Evolutionary conservation across 192 early-diverging fungal genomes (phyloP).

Genomic region (Mortierella antarctica): DNA sequence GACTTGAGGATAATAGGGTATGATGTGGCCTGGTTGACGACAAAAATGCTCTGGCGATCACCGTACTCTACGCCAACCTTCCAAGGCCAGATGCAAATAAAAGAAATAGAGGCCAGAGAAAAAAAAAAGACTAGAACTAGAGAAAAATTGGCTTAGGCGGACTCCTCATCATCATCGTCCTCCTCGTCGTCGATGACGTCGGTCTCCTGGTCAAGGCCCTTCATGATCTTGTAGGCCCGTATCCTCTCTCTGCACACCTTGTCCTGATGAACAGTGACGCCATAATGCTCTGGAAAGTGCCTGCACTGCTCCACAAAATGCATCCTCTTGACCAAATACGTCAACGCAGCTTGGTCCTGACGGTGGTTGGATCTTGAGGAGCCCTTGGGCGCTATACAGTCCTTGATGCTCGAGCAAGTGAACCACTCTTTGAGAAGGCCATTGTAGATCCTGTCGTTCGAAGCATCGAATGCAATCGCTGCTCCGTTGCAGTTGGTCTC

Average conservation of each 20-base stretch:
- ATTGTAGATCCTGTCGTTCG: constrained; percentile 47
- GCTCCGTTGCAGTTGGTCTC: constrained; percentile 65
- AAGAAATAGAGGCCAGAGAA: too few species aligned
- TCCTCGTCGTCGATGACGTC: constrained; percentile 19
- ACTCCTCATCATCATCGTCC: constrained; percentile 21
- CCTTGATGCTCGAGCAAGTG: constrained; percentile 53
- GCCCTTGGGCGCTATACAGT: constrained; percentile 65
- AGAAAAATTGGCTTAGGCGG: background rate
- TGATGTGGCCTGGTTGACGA: too few species aligned
- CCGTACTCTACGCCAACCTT: too few species aligned
- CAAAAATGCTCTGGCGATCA: too few species aligned
- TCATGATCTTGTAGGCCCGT: constrained; percentile 52
- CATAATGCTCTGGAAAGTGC: constrained; percentile 59
- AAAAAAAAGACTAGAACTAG: too few species aligned
- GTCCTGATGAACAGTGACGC: constrained; percentile 61
- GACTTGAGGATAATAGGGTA: too few species aligned
- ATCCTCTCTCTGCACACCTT: constrained; percentile 53
- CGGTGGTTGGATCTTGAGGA: constrained; percentile 62
- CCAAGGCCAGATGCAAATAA: too few species aligned
- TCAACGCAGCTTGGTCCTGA: constrained; percentile 66
- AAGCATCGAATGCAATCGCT: constrained; percentile 58
- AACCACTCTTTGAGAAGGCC: constrained; percentile 59
- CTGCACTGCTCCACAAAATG: constrained; percentile 52
- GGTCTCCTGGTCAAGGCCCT: constrained; percentile 29
- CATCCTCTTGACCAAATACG: constrained; percentile 57